Base-by-base conservation (phyloP, 2,329 filamentous ascomycete species). In the Botryosphaeria dothidea region DNA sequence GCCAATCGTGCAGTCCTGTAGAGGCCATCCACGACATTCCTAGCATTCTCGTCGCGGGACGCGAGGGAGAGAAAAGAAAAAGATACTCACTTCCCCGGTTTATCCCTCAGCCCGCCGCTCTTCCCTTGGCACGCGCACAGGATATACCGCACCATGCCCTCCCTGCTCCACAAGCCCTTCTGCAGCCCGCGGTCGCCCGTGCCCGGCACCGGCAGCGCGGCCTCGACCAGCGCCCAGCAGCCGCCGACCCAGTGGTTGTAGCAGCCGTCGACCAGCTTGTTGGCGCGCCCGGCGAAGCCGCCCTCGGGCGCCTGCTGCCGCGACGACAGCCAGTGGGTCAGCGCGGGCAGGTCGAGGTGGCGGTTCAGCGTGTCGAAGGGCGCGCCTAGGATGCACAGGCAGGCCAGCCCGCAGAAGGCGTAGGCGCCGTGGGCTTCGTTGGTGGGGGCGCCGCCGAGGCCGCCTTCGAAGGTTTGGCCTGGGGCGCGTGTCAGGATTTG, bases 231-330 rank as follows among this genome's bases (percentile, higher is more conserved):
- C 51, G 94, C 90, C 92, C 93, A 99, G 81, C 93, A 98, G 63
- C 91, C 91, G 63, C 95, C 95, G 36, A 97, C 90, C 95, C 95
- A 99, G 79, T 97, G 94, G 75, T 92, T 96, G 81, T 99, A 99
- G 80, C 95, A 99, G 51, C 94, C 95, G 77, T 99, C 95, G 34
- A 98, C 95, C 34, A 99, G 85, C 81, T 99, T 99, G 83, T 98
- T 98, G 29, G 94, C 97, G 70, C 95, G 90, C 67, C 95, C 95
- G 45, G 92, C 91, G 74, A 97, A 93, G 38, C 95, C 95, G 68
- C 93, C 93, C 77, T 98, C 95, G 3, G 94, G 95, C 31, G 89
- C 88, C 76, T 94, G 91, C 78, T 99, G 95, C 66, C 93, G 89
- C 49, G 92, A 88, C 7, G 92, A 94, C 43, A 99, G 86, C 93